A percentile compares a stretch with the other conserved stretches of the same genome.
phyloP scores from a whole-genome alignment of 2,329 filamentous ascomycete species.

The Colletotrichum horii region DNA sequence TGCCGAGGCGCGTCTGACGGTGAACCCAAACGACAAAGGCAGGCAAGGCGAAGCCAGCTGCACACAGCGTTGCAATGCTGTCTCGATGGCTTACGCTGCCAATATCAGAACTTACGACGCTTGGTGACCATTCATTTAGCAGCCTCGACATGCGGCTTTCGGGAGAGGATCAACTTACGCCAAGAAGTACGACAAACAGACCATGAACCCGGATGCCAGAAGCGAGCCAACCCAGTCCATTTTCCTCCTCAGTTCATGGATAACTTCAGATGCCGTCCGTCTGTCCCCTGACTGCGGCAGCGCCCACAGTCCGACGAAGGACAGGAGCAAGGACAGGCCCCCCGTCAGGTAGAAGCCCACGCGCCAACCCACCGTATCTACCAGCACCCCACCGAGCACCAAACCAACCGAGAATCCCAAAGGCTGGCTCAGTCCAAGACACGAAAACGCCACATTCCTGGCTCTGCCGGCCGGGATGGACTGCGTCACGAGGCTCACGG shows the following conservation, averaged over 20 bases:
- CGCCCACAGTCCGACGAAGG: not conserved
- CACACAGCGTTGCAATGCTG: constrained; percentile 50
- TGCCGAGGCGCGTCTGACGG: constrained; percentile 46
- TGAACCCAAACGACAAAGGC: constrained; percentile 60
- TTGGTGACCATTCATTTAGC: not conserved
- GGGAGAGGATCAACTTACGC: constrained; percentile 41
- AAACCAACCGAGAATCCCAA: constrained; percentile 57
- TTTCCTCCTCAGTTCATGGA: constrained; percentile 28
- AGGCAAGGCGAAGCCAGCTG: constrained; percentile 47
- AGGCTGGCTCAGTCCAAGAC: constrained; percentile 49
- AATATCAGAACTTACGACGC: constrained; percentile 36
- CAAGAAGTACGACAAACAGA: constrained; percentile 57
- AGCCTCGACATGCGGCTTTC: not conserved
- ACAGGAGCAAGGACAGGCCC: constrained; percentile 5
- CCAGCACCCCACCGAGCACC: constrained; percentile 52
- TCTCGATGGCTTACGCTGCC: constrained; percentile 44
- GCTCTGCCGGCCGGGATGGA: constrained; percentile 33
- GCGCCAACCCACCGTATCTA: constrained; percentile 53
- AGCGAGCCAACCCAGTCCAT: constrained; percentile 61
- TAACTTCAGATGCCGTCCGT: not conserved
- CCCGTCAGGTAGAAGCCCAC: constrained; percentile 48
- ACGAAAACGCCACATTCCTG: constrained; percentile 47
- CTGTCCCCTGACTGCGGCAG: constrained; percentile 24
- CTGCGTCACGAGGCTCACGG: constrained; percentile 38
- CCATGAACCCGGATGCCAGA: constrained; percentile 50